phyloP scores from a whole-genome alignment of 225 moss, liverwort and hornwort genomes.

The Takakia lepidozioides region DNA sequence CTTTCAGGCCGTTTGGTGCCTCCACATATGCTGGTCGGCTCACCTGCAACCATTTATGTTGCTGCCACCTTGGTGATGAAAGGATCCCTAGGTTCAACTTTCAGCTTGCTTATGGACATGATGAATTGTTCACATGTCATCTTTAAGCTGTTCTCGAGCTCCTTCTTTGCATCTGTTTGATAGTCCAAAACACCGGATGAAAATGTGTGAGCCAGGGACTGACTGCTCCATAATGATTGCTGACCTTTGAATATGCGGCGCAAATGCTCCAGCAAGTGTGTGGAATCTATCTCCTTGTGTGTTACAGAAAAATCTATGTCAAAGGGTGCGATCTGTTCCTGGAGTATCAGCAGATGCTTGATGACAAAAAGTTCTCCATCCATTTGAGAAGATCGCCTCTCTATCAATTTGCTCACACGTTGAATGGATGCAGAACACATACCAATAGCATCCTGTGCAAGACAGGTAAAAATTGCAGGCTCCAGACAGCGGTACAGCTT shows the following conservation, averaged over 20 bases:
- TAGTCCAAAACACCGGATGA: slow-evolving; percentile 38
- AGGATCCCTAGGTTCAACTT: slow-evolving; percentile 48
- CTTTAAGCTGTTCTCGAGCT: slow-evolving; percentile 44
- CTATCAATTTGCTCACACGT: slow-evolving; percentile 40
- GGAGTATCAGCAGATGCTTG: slow-evolving; percentile 43
- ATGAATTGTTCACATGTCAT: slow-evolving; percentile 50
- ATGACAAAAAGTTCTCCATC: slow-evolving; percentile 47
- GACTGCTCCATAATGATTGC: slow-evolving; percentile 25
- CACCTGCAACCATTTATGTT: slow-evolving; percentile 12
- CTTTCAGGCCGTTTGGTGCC: slow-evolving; percentile 23
- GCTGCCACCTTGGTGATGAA: slow-evolving; percentile 61
- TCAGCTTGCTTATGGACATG: slow-evolving; percentile 44
- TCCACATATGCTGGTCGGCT: slow-evolving; percentile 14
- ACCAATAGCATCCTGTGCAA: slow-evolving; percentile 50
- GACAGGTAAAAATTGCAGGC: slow-evolving; percentile 41
- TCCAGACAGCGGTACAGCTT: slow-evolving; percentile 53
- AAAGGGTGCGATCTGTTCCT: slow-evolving; percentile 52
- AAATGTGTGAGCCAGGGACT: slow-evolving; percentile 31
- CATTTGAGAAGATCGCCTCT: slow-evolving; percentile 33
- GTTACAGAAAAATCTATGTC: slow-evolving; percentile 49
- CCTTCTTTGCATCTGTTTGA: slow-evolving; percentile 43
- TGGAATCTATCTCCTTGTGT: slow-evolving; percentile 51
- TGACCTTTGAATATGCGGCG: slow-evolving; percentile 42
- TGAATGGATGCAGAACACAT: slow-evolving; percentile 43
- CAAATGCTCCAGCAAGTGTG: slow-evolving; percentile 49